phyloP scores from a whole-genome alignment of 345 rosid species.

The Pistacia atlantica region DNA sequence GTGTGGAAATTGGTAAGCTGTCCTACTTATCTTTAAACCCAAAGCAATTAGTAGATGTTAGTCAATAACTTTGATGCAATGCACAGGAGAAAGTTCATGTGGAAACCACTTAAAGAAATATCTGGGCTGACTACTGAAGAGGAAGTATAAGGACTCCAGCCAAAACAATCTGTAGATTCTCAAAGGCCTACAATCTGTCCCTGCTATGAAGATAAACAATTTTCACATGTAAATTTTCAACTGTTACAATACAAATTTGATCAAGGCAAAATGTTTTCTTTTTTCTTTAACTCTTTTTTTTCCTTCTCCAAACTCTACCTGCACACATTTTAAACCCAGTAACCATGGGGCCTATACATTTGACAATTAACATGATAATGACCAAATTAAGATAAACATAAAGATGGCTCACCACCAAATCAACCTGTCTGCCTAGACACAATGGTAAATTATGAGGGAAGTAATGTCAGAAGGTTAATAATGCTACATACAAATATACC shows the following conservation, averaged over 20 bases:
- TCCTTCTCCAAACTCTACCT: not conserved
- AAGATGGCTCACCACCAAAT: too few species aligned
- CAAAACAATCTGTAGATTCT: not conserved
- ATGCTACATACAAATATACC: too few species aligned
- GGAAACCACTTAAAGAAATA: constrained; percentile 82
- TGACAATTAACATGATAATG: too few species aligned
- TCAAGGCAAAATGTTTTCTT: not conserved
- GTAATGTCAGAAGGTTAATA: too few species aligned
- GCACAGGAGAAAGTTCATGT: constrained; percentile 81
- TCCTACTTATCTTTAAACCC: not conserved
- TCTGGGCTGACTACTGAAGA: constrained; percentile 52
- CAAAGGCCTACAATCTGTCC: not conserved
- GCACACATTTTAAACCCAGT: not conserved
- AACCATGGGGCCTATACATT: too few species aligned
- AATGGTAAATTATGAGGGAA: too few species aligned
- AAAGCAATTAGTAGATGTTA: not conserved
- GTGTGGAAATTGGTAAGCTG: constrained; percentile 79
- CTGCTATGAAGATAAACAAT: not conserved
- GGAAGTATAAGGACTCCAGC: constrained; percentile 22
- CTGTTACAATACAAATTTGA: not conserved
- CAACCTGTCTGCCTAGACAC: too few species aligned
- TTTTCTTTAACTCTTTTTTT: not conserved
- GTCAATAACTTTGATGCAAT: not conserved
- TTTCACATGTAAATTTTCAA: not conserved
- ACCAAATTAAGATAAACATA: too few species aligned